Evolutionary conservation across 495 filamentous ascomycete genomes (phyloP).

Genomic region (Annulohypoxylon nitens): DNA sequence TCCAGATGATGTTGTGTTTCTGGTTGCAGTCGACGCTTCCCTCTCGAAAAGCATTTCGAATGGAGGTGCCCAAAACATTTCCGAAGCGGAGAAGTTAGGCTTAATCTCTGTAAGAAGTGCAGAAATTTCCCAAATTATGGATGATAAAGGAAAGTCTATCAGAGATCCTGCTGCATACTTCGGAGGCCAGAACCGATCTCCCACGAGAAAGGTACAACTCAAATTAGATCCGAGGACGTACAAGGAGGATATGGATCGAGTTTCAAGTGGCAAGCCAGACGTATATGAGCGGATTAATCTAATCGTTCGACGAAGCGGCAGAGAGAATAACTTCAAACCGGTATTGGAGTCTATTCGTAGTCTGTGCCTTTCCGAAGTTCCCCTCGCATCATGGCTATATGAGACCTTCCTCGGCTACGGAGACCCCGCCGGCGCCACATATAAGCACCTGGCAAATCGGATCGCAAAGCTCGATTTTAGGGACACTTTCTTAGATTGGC

Average conservation of each 20-base stretch:
- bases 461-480: constrained; percentile 85
- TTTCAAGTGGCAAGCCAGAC: constrained; percentile 74
- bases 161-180: constrained; percentile 67
- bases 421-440: constrained; percentile 87
- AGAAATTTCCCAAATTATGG: constrained; percentile 87
- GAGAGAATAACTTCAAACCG: constrained; percentile 98
- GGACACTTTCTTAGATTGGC: constrained; percentile 96
- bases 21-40: constrained; percentile 77
- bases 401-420: constrained; percentile 98
- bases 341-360: constrained; percentile 91
- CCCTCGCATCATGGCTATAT: constrained; percentile 91
- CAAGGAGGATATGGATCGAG: constrained; percentile 78
- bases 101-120: constrained; percentile 83
- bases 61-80: constrained; percentile 61
- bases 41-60: constrained; percentile 67
- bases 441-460: constrained; percentile 83
- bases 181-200: constrained; percentile 58
- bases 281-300: constrained; percentile 90
- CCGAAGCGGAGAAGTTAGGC: constrained; percentile 70
- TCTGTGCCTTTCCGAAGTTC: constrained; percentile 85
- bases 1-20: constrained; percentile 89
- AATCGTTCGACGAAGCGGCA: constrained; percentile 82
- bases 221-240: constrained; percentile 85
- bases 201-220: constrained; percentile 78
- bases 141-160: constrained; percentile 85